Evolutionary conservation across 495 filamentous ascomycete genomes (phyloP).

Genomic region (Daldinia vernicosa): DNA sequence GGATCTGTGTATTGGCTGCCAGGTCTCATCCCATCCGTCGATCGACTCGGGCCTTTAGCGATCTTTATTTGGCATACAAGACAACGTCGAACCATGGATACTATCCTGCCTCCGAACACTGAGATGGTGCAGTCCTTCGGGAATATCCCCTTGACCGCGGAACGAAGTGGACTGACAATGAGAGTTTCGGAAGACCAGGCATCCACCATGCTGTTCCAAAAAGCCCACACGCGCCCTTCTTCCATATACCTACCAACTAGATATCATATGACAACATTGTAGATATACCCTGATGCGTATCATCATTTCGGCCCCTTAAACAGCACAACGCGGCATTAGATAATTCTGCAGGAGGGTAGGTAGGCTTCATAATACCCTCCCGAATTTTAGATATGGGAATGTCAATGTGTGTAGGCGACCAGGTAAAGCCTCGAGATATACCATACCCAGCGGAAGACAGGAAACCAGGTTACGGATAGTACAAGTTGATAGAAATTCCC

Average conservation of each 20-base stretch:
- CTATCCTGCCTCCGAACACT: neutral
- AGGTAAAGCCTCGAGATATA: neutral
- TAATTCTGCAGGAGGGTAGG: neutral
- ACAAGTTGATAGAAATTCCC: neutral
- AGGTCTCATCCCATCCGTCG: conserved; percentile 18
- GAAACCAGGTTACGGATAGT: neutral
- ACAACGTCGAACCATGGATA: neutral
- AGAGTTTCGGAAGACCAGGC: neutral
- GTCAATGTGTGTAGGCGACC: neutral
- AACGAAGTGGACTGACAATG: conserved; percentile 2
- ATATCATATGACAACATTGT: neutral
- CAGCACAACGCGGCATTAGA: neutral
- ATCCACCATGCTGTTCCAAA: neutral
- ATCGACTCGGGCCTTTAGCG: conserved; percentile 16
- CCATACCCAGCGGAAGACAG: neutral
- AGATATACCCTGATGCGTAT: neutral
- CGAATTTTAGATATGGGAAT: neutral
- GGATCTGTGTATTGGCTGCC: conserved; percentile 19
- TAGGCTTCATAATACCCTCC: neutral
- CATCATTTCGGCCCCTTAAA: neutral
- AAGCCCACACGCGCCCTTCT: neutral
- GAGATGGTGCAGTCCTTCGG: conserved; percentile 5
- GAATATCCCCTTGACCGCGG: conserved; percentile 4
- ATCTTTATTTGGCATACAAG: conserved; percentile 11
- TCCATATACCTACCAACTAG: neutral